These are phyloP conservation scores for Coemansia sp. DNA, from an alignment of 192 early-diverging fungal genomes.

Conservation along the genomic window DNA sequence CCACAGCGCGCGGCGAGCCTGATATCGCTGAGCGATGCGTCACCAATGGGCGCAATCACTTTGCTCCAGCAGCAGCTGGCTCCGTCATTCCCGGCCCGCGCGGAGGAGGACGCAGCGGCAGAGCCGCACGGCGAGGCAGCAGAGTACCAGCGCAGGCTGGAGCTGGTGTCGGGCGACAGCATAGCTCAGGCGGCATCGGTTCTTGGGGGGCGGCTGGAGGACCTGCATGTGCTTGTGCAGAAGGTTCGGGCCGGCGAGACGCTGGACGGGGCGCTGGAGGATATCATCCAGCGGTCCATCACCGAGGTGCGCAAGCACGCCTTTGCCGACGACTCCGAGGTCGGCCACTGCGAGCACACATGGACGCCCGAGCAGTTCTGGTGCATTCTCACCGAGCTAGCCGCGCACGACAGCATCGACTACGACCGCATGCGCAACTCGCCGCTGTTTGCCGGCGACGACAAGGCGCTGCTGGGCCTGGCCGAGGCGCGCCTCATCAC, in stretches of 20 bases:
- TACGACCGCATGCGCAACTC: conserved; percentile 84
- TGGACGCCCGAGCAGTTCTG: conserved; percentile 95
- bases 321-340: conserved; percentile 62
- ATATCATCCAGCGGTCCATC: conserved; percentile 77
- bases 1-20: conserved; percentile 41
- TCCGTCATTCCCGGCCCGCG: background rate
- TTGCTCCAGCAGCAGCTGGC: conserved; percentile 54
- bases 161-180: conserved; percentile 24
- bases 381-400: conserved; percentile 75
- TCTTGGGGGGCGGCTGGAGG: conserved; percentile 88
- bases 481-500: conserved; percentile 88
- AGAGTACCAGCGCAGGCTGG: conserved; percentile 19
- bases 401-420: conserved; percentile 60
- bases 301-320: conserved; percentile 88
- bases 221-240: conserved; percentile 85
- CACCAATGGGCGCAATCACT: conserved; percentile 35
- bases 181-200: conserved; percentile 57
- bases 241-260: conserved; percentile 76
- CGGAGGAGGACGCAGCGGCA: conserved; percentile 16
- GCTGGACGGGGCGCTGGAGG: conserved; percentile 69
- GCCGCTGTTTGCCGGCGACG: conserved; percentile 84
- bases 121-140: background rate
- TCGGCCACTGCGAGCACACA: conserved; percentile 43
- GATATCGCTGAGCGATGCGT: conserved; percentile 44
- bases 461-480: conserved; percentile 77